Evolutionary conservation across 169 alveolate genomes (phyloP), one percentile per base, ranked within the genome.

Genomic region (Cryptosporidium muris): DNA sequence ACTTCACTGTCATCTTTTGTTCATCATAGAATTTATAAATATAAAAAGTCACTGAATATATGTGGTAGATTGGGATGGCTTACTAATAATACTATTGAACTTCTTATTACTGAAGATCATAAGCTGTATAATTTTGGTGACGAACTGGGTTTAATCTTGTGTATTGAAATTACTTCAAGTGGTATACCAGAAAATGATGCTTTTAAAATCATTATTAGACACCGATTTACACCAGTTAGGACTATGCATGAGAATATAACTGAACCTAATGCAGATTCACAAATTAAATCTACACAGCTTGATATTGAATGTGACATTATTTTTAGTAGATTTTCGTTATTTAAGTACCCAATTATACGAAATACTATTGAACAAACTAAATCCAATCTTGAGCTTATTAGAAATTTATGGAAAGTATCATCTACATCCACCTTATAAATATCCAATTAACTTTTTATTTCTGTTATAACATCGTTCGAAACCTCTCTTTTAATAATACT

Each of bases 141-240:
- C 40, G 68, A 74, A 9, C 48, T 74, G 14, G 85, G 85, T 12
- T 48, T 74, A 14, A 34, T 74, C 14, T 48, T 74, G 11, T 74
- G 85, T 48, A 58, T 74, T 14, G 85, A 74, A 37, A 40, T 74
- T 9, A 74, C 54, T 51, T 74, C 85, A 4, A 74, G 74, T 9
- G 85, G 85, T 12, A 74, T 74, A n/a, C 85, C 85, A 12, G 85
- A 74, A 45, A 74, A 58, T 58, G 85, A 74, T 48, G 85, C 85
- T 0, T 74, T 74, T 36, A 74, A 66, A 9, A 68, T 74, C 4
- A 74, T 58, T 60, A 56, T 74, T 1, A 74, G 85, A 58, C 85
- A 74, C 58, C 25, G 85, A 16, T 74, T 74, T 38, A 58, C 85
- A 1, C 85, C 85, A 11, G 54, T 74, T 40, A 52, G 14, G 43